These are phyloP conservation scores for Dendrobium chrysotoxum DNA, from an alignment of 106 monocot species.

Conservation along the genomic window DNA sequence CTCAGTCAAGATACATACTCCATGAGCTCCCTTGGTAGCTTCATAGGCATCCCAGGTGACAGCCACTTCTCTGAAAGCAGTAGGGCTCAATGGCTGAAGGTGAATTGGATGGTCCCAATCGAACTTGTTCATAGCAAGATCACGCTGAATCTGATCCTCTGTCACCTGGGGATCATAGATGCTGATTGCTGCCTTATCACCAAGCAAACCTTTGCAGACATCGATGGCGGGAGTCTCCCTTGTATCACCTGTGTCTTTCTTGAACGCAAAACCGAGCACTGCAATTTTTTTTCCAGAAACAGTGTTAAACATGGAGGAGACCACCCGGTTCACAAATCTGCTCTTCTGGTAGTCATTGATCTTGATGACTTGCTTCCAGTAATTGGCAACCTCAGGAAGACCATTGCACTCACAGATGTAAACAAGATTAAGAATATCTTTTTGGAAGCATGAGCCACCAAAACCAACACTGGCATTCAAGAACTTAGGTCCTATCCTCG, in stretches of 20 bases:
- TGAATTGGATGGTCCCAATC: constrained; percentile 62
- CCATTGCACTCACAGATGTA: constrained; percentile 72
- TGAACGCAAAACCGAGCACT: constrained; percentile 58
- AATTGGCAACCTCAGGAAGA: constrained; percentile 48
- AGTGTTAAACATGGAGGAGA: constrained; percentile 66
- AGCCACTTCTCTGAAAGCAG: constrained; percentile 35
- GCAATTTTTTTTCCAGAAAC: constrained; percentile 55
- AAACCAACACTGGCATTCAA: constrained; percentile 59
- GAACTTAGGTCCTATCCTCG: constrained; percentile 50
- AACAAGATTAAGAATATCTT: constrained; percentile 57
- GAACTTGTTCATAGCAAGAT: constrained; percentile 48
- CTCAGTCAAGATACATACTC: constrained; percentile 34
- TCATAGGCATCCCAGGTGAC: constrained; percentile 37
- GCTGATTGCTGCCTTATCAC: constrained; percentile 49
- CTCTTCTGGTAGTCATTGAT: constrained; percentile 77
- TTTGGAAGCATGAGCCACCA: constrained; percentile 67
- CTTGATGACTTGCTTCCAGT: constrained; percentile 68
- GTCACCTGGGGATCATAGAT: constrained; percentile 61
- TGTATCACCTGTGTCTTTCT: constrained; percentile 65
- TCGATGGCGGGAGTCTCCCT: constrained; percentile 60
- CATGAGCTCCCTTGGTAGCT: constrained; percentile 35
- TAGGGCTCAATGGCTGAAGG: constrained; percentile 56
- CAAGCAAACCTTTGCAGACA: constrained; percentile 54
- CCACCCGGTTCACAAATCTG: constrained; percentile 53
- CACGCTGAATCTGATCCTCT: constrained; percentile 55